Percentiles rank a stretch among this genome's conserved stretches.
Evolutionary conservation across 805 yeast genomes (phyloP).

Genomic region (Wickerhamiella sergipiensis): DNA sequence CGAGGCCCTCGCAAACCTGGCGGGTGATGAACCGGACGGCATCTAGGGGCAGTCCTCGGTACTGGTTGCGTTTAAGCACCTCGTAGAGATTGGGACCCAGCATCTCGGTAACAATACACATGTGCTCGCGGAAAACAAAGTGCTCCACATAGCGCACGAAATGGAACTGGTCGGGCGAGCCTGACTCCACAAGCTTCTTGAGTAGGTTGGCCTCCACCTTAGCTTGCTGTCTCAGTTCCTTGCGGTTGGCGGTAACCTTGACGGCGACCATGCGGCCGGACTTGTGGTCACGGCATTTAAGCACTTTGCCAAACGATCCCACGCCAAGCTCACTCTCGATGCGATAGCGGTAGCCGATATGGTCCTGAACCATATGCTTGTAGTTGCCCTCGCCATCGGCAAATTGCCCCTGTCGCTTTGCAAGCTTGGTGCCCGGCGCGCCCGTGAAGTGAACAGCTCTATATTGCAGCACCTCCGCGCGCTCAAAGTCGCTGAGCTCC

Average conservation of each 20-base stretch:
- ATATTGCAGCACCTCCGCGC: background rate
- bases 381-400: constrained; percentile 50
- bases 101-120: constrained; percentile 68
- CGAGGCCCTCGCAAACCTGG: constrained; percentile 47
- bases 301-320: constrained; percentile 75
- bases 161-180: constrained; percentile 23
- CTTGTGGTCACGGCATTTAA: constrained; percentile 56
- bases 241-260: constrained; percentile 61
- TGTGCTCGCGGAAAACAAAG: constrained; percentile 67
- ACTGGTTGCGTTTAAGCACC: constrained; percentile 27
- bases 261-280: constrained; percentile 47
- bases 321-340: constrained; percentile 47
- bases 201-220: constrained; percentile 61
- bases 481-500: background rate
- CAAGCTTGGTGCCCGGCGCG: constrained; percentile 13
- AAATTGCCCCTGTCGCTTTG: constrained; percentile 13
- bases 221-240: constrained; percentile 65
- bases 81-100: constrained; percentile 57
- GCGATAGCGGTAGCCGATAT: constrained; percentile 61
- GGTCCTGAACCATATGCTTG: constrained; percentile 44
- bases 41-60: constrained; percentile 23
- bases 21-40: constrained; percentile 31
- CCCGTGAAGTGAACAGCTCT: constrained; percentile 39
- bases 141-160: constrained; percentile 50
- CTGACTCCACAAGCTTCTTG: constrained; percentile 31